Percentiles rank a stretch among this genome's conserved stretches.
These are phyloP conservation scores for Pichia membranifaciens DNA, from an alignment of 805 yeast species.

Conservation along the genomic window DNA sequence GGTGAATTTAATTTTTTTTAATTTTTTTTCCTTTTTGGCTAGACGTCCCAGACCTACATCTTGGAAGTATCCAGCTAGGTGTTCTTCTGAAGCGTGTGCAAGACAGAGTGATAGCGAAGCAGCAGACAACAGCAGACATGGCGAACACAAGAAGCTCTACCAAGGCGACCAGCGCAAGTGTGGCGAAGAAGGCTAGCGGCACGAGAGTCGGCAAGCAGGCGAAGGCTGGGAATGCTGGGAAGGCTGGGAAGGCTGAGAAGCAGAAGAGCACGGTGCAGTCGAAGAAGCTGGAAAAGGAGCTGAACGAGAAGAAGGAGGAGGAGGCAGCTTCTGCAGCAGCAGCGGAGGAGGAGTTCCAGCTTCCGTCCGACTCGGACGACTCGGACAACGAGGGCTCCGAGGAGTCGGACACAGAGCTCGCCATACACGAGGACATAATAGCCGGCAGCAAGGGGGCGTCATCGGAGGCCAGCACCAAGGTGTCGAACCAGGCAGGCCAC, in stretches of 20 bases:
- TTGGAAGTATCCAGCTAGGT: no score
- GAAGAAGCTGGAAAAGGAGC: slow-evolving; percentile 10
- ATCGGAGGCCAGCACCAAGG: slow-evolving; percentile 6
- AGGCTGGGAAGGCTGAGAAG: not conserved
- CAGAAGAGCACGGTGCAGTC: slow-evolving; percentile 11
- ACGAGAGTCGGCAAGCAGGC: no score
- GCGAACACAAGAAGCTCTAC: no score
- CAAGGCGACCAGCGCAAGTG: no score
- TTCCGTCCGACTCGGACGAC: slow-evolving; percentile 16
- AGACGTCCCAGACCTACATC: no score
- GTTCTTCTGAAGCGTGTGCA: no score
- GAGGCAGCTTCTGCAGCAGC: slow-evolving; percentile 15
- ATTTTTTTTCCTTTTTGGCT: no score
- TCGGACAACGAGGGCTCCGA: slow-evolving; percentile 12
- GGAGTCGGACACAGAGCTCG: slow-evolving; percentile 7
- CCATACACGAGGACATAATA: slow-evolving; percentile 8
- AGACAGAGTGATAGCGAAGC: no score
- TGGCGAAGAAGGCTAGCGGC: no score
- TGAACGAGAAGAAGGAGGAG: slow-evolving; percentile 5
- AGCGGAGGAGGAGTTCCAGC: slow-evolving; percentile 17
- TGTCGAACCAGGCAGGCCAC: slow-evolving; percentile 18
- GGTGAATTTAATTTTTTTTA: not conserved
- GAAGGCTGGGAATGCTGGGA: no score
- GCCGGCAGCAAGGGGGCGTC: not conserved
- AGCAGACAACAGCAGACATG: no score